Percentiles rank a stretch among this genome's conserved stretches.
Conservation (phyloP, 2,329 filamentous ascomycete species). For the Exophiala sideris region DNA sequence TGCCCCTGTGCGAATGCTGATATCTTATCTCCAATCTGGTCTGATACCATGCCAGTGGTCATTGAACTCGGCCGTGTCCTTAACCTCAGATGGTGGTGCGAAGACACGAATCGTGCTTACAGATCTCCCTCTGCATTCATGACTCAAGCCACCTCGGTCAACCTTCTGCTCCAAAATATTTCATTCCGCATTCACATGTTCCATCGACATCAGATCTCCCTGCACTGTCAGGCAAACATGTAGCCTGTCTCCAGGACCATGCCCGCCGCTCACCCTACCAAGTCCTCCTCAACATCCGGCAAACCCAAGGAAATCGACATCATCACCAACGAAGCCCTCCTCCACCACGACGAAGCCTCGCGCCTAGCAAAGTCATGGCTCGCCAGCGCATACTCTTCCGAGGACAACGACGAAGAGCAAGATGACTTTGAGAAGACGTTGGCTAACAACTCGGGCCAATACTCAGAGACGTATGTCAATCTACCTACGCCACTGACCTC, state of each 20-base stretch:
- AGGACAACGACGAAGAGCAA: slow-evolving; percentile 5
- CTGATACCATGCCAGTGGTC: not conserved
- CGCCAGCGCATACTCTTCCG: not conserved
- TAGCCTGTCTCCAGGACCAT: too few species aligned
- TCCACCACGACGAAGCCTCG: slow-evolving; percentile 19
- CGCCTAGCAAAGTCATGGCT: slow-evolving; percentile 21
- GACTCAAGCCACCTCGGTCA: too few species aligned
- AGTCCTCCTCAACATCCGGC: not conserved
- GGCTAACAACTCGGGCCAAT: slow-evolving; percentile 1
- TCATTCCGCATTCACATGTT: too few species aligned
- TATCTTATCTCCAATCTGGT: not conserved
- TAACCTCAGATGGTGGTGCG: not conserved
- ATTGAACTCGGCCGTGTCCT: not conserved
- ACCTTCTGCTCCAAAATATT: too few species aligned
- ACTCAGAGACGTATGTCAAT: slow-evolving; percentile 12
- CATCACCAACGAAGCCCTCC: slow-evolving; percentile 18
- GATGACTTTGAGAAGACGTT: slow-evolving; percentile 8
- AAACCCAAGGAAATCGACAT: slow-evolving; percentile 11
- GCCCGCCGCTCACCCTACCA: too few species aligned
- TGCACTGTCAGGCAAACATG: too few species aligned
- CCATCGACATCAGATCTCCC: too few species aligned
- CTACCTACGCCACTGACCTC: not conserved
- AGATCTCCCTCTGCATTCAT: too few species aligned
- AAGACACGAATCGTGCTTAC: too few species aligned
- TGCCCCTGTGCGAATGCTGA: not conserved